Evolutionary conservation across 2,329 filamentous ascomycete species (phyloP).

Genomic region (Westerdykella sp.): DNA sequence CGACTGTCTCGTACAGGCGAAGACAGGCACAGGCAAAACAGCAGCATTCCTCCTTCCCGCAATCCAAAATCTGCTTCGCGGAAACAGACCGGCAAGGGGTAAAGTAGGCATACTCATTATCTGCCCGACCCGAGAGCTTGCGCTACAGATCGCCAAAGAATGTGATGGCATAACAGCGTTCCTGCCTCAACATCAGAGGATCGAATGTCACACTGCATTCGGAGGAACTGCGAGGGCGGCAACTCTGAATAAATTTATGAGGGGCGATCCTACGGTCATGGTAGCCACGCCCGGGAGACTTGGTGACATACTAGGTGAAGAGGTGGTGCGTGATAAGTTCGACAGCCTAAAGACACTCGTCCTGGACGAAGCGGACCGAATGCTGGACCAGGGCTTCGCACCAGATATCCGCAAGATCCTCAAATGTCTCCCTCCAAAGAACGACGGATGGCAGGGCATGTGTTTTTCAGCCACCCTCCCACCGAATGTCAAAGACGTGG

Average conservation of each 20-base stretch:
- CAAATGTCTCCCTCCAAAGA: slow-evolving; percentile 46
- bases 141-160: slow-evolving; percentile 46
- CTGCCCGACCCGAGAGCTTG: slow-evolving; percentile 46
- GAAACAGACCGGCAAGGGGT: slow-evolving; percentile 26
- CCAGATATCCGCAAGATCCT: slow-evolving; percentile 49
- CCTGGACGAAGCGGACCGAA: slow-evolving; percentile 41
- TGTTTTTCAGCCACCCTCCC: slow-evolving; percentile 45
- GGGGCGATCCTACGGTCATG: slow-evolving; percentile 38
- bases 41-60: slow-evolving; percentile 45
- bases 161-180: slow-evolving; percentile 40
- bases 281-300: slow-evolving; percentile 46
- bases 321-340: slow-evolving; percentile 43
- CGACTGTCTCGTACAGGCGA: slow-evolving; percentile 51
- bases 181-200: slow-evolving; percentile 22
- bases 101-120: slow-evolving; percentile 44
- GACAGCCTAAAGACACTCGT: slow-evolving; percentile 42
- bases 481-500: slow-evolving; percentile 40
- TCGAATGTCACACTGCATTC: slow-evolving; percentile 44
- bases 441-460: slow-evolving; percentile 45
- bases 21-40: slow-evolving; percentile 48
- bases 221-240: slow-evolving; percentile 35
- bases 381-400: slow-evolving; percentile 50
- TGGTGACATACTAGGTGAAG: slow-evolving; percentile 42
- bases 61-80: slow-evolving; percentile 41
- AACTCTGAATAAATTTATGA: slow-evolving; percentile 29